Evolutionary conservation across 352 stramenopile genomes (phyloP).

Genomic region (Phytopythium aichiense): DNA sequence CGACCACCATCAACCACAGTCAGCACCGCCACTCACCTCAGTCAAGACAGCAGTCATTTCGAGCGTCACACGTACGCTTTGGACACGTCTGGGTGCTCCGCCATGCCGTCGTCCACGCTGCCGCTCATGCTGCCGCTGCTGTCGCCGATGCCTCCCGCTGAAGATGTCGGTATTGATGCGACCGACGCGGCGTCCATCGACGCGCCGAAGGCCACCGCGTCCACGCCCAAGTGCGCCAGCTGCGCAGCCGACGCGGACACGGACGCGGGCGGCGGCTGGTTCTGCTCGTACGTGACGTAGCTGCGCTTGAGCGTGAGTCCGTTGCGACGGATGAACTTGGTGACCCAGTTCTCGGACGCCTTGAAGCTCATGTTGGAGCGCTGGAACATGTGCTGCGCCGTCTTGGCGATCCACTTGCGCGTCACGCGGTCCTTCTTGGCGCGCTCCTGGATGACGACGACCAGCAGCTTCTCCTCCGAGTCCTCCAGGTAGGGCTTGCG

Average conservation of each 20-base stretch:
- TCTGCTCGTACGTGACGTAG: conserved; percentile 69
- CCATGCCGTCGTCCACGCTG: neutral
- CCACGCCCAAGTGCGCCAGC: conserved; percentile 1
- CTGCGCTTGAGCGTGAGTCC: conserved; percentile 72
- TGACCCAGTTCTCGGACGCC: conserved; percentile 80
- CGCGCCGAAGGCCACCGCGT: neutral
- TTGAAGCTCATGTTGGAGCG: conserved; percentile 67
- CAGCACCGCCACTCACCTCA: neutral
- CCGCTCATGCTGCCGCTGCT: neutral
- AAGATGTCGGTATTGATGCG: neutral
- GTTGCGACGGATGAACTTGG: conserved; percentile 80
- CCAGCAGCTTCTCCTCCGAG: conserved; percentile 65
- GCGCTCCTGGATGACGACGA: conserved; percentile 70
- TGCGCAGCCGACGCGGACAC: neutral
- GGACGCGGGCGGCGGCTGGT: conserved; percentile 7
- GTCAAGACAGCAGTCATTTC: neutral
- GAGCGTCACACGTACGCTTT: neutral
- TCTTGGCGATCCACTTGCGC: conserved; percentile 82
- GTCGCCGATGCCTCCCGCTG: neutral
- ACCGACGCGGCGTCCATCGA: neutral
- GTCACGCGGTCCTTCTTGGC: conserved; percentile 78
- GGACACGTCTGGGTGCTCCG: conserved; percentile 1
- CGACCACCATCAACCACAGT: neutral
- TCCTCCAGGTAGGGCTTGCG: conserved; percentile 70
- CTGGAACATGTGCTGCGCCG: conserved; percentile 82